Conservation (phyloP, 495 filamentous ascomycete species). For the Hyaloscypha variabilis region DNA sequence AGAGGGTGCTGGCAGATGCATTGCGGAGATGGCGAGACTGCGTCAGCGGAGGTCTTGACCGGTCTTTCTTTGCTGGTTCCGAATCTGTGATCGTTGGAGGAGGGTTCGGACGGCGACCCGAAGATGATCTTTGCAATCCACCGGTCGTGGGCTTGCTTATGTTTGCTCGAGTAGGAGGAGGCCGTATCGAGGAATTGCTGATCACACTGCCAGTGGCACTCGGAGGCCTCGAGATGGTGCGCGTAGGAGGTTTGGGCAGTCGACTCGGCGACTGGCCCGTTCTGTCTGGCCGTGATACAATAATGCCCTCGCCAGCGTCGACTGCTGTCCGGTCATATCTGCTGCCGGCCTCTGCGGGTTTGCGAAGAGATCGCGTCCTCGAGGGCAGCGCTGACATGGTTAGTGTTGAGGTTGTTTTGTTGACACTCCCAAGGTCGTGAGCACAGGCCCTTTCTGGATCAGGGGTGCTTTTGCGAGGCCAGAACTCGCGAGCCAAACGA, state of each 20-base stretch:
- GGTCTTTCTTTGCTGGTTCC: slow-evolving; percentile 29
- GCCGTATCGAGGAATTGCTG: slow-evolving; percentile 26
- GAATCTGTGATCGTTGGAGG: slow-evolving; percentile 16
- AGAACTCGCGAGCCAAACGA: neutral
- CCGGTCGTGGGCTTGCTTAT: slow-evolving; percentile 18
- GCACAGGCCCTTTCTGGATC: neutral
- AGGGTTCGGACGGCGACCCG: slow-evolving; percentile 18
- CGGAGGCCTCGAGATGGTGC: slow-evolving; percentile 21
- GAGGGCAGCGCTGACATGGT: slow-evolving; percentile 32
- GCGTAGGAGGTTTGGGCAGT: slow-evolving; percentile 44
- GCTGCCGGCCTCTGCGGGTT: slow-evolving; percentile 30
- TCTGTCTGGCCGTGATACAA: slow-evolving; percentile 13
- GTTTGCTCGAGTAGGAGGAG: slow-evolving; percentile 22
- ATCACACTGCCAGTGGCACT: slow-evolving; percentile 22
- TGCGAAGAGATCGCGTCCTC: slow-evolving; percentile 49
- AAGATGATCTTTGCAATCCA: slow-evolving; percentile 22
- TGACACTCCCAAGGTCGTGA: neutral
- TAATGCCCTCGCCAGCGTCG: slow-evolving; percentile 8
- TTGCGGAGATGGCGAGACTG: slow-evolving; percentile 30
- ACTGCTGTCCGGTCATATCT: slow-evolving; percentile 3
- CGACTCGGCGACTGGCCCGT: slow-evolving; percentile 47
- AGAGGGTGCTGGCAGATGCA: slow-evolving; percentile 22
- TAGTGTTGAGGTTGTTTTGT: slow-evolving; percentile 5
- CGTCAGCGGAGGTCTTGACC: slow-evolving; percentile 28
- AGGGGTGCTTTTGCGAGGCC: slow-evolving; percentile 1